A percentile compares a stretch with the other conserved stretches of the same genome.
These are phyloP conservation scores for Paramyrothecium roridum DNA, from an alignment of 2,329 filamentous ascomycete species.

Conservation along the genomic window DNA sequence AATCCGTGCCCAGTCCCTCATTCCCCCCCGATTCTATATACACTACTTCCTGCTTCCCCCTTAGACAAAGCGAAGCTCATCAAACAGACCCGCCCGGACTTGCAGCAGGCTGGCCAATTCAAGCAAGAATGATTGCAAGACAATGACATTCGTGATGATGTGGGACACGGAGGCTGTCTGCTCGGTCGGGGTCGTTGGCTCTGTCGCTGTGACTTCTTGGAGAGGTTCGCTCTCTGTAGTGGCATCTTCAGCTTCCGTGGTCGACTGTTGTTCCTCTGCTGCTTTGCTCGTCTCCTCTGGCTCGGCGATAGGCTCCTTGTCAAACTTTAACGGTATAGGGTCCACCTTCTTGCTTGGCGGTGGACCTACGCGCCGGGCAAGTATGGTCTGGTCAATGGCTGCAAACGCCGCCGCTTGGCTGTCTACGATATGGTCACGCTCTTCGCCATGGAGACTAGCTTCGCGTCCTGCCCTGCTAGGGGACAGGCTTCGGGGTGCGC, in stretches of 20 bases:
- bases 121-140: constrained; percentile 76
- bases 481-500: constrained; percentile 36
- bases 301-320: constrained; percentile 25
- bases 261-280: constrained; percentile 7
- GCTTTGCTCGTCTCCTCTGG: constrained; percentile 18
- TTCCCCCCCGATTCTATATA: neutral
- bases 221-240: neutral
- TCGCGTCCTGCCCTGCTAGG: constrained; percentile 28
- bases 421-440: constrained; percentile 30
- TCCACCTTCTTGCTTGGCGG: constrained; percentile 35
- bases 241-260: neutral
- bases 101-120: constrained; percentile 75
- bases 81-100: constrained; percentile 71
- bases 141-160: constrained; percentile 74
- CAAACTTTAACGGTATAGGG: constrained; percentile 45
- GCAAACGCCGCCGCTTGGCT: constrained; percentile 59
- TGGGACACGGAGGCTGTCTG: constrained; percentile 69
- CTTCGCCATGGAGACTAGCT: constrained; percentile 19
- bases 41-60: neutral
- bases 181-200: constrained; percentile 6
- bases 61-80: constrained; percentile 63
- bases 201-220: constrained; percentile 10
- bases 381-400: constrained; percentile 61
- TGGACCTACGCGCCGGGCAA: constrained; percentile 51
- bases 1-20: too few relatives aligned